These are phyloP conservation scores for Polyporus arcularius DNA, from an alignment of 768 basidiomycete genomes.

Conservation along the genomic window DNA sequence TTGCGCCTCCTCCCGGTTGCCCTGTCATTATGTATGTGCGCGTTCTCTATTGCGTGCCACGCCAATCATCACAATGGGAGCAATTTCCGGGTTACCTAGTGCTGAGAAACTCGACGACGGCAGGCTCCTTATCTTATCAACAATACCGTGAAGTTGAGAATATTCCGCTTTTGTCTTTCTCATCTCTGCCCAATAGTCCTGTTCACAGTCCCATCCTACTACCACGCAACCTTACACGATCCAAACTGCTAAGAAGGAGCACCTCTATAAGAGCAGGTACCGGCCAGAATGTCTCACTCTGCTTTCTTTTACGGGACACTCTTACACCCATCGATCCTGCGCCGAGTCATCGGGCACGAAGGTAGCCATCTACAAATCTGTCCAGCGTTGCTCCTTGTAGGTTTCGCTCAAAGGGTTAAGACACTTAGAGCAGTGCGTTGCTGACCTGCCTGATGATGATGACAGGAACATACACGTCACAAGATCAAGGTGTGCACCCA, in stretches of 20 bases:
- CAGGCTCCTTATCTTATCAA: too few species aligned
- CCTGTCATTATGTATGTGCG: too few species aligned
- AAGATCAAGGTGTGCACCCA: slow-evolving; percentile 57
- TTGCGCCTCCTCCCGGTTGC: too few species aligned
- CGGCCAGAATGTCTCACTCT: slow-evolving; percentile 21
- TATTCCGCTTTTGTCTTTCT: too few species aligned
- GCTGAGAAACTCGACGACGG: too few species aligned
- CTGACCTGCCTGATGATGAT: background rate
- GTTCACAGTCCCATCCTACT: too few species aligned
- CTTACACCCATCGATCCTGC: slow-evolving; percentile 83
- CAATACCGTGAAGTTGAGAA: too few species aligned
- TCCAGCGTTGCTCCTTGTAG: slow-evolving; percentile 73
- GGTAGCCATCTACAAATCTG: slow-evolving; percentile 65
- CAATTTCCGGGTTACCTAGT: too few species aligned
- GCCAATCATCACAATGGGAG: too few species aligned
- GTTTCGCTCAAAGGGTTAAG: slow-evolving; percentile 20
- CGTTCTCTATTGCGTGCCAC: too few species aligned
- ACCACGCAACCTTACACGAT: background rate
- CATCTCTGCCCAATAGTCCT: too few species aligned
- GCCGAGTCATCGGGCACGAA: slow-evolving; percentile 70
- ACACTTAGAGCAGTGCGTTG: background rate
- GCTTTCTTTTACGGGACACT: slow-evolving; percentile 92
- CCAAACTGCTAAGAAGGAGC: background rate
- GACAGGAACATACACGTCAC: slow-evolving; percentile 79
- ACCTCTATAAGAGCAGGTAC: too few species aligned